A percentile compares a stretch with the other conserved stretches of the same genome.
Evolutionary conservation across 768 basidiomycete genomes (phyloP).

Genomic region (Phanerochaete carnosa): DNA sequence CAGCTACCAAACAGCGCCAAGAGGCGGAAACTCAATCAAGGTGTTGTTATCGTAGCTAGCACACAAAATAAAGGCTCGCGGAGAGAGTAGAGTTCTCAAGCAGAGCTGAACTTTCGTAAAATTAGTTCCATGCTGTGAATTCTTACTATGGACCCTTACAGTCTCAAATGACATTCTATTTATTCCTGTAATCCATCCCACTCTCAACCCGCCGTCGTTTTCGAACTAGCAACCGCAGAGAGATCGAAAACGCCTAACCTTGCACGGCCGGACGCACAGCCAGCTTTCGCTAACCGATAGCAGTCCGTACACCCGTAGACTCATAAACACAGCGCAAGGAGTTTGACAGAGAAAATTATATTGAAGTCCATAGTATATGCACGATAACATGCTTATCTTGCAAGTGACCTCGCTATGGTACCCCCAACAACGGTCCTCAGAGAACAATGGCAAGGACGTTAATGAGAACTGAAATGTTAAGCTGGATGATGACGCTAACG

Average conservation of each 20-base stretch:
- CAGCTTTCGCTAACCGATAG: too few relatives aligned
- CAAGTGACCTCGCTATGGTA: not conserved
- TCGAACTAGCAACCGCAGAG: too few relatives aligned
- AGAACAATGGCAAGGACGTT: constrained; percentile 22
- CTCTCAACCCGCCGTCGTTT: too few relatives aligned
- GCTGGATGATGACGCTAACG: constrained; percentile 18
- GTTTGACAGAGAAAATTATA: not conserved
- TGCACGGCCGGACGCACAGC: too few relatives aligned
- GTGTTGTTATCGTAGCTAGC: not conserved
- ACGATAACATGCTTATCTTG: not conserved
- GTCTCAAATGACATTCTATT: too few relatives aligned
- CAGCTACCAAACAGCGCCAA: constrained; percentile 8
- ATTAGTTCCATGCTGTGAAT: too few relatives aligned
- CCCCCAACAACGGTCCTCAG: not conserved
- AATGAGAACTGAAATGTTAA: constrained; percentile 21
- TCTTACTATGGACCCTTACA: too few relatives aligned
- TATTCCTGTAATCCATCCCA: too few relatives aligned
- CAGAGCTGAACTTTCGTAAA: too few relatives aligned
- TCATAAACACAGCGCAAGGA: not conserved
- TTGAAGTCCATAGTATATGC: not conserved
- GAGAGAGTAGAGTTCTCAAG: too few relatives aligned
- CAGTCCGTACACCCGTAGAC: too few relatives aligned
- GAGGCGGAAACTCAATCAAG: constrained; percentile 19
- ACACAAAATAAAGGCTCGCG: not conserved
- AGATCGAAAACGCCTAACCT: too few relatives aligned